Evolutionary conservation across 306 rosid genomes (phyloP), one percentile per base, ranked within the genome.

Genomic region (Aeschynomene evenia): DNA sequence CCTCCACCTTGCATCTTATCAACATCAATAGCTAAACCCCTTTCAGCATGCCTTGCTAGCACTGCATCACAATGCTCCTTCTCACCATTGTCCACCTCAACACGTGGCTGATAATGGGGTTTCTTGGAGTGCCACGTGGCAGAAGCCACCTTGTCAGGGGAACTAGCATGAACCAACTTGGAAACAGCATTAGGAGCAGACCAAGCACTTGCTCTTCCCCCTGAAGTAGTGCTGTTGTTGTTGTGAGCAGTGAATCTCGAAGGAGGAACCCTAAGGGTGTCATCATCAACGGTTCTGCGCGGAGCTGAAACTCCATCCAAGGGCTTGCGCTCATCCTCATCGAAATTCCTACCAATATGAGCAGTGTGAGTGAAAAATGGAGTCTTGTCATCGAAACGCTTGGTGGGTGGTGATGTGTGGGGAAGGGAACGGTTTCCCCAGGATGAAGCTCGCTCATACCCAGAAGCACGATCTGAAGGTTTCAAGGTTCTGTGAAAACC

Each of bases 321-420:
- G 4, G 99, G 99, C 88, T 87, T 95, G 21, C 99, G 79, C 78
- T 95, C 99, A 82, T 95, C 99, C 81, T 95, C 99, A 42, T 95
- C 99, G 39, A 95, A 95, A 77, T 95, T 91, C 77, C 92, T 83
- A 16, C 99, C 99, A 76, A 95, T 95, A 36, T 85, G 88, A 1
- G 85, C 77, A 68, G 89, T 26, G 34, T 86, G 88, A 42, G 91
- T 45, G 13, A 91, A 79, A 63, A 95, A 91, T 0, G 87, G 89
- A 10, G 85, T 81, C 62, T 89, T 91, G 24, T 95, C 96, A 71
- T 95, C 96, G 6, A 79, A 87, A 80, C 80, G 92, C 84, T 91
- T 89, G 19, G 89, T 81, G 0, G 88, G 89, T 0, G 97, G 96
- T 0, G 97, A 89, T 1, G 99, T 85, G 28, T 89, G 96, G 0